phyloP scores from a whole-genome alignment of 1,139 yeast genomes.

The Suhomyces panamericanus region DNA sequence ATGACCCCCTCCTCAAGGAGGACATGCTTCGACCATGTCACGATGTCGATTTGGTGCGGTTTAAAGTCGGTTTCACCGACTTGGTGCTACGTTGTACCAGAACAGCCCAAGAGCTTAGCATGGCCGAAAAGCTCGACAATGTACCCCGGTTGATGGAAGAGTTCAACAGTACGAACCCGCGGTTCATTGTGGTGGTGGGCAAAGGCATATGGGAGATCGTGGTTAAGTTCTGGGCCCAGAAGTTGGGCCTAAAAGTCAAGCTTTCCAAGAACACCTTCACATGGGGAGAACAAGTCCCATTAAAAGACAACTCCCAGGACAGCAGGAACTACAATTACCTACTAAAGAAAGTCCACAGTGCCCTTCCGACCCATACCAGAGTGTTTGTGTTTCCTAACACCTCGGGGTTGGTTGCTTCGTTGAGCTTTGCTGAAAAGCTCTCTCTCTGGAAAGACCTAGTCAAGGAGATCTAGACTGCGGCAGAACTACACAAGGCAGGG shows the following conservation, averaged over 20 bases:
- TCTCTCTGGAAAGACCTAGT: slow-evolving; percentile 48
- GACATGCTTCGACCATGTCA: slow-evolving; percentile 32
- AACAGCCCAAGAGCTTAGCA: slow-evolving; percentile 55
- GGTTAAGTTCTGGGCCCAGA: slow-evolving; percentile 22
- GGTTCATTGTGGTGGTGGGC: slow-evolving; percentile 61
- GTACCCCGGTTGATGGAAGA: slow-evolving; percentile 55
- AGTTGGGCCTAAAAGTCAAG: slow-evolving; percentile 18
- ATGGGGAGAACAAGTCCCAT: slow-evolving; percentile 53
- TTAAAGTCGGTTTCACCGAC: slow-evolving; percentile 69
- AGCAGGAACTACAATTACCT: slow-evolving; percentile 18
- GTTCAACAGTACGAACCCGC: slow-evolving; percentile 39
- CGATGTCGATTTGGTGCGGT: slow-evolving; percentile 48
- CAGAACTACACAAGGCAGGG: too few relatives aligned
- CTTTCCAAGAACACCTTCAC: slow-evolving; percentile 28
- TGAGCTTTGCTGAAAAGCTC: slow-evolving; percentile 48
- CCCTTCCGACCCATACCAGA: slow-evolving; percentile 18
- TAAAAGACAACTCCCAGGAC: slow-evolving; percentile 11
- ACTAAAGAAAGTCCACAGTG: slow-evolving; percentile 18
- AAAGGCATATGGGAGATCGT: slow-evolving; percentile 78
- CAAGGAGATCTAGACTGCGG: not conserved
- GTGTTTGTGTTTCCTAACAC: slow-evolving; percentile 71
- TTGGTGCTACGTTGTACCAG: slow-evolving; percentile 65
- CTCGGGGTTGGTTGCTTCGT: slow-evolving; percentile 67
- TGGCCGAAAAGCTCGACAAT: slow-evolving; percentile 53
- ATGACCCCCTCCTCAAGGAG: slow-evolving; percentile 16